Percentiles rank a stretch among this genome's conserved stretches.
These are phyloP conservation scores for Geotrichum bryndzae DNA, from an alignment of 1,139 yeast genomes.

Conservation along the genomic window DNA sequence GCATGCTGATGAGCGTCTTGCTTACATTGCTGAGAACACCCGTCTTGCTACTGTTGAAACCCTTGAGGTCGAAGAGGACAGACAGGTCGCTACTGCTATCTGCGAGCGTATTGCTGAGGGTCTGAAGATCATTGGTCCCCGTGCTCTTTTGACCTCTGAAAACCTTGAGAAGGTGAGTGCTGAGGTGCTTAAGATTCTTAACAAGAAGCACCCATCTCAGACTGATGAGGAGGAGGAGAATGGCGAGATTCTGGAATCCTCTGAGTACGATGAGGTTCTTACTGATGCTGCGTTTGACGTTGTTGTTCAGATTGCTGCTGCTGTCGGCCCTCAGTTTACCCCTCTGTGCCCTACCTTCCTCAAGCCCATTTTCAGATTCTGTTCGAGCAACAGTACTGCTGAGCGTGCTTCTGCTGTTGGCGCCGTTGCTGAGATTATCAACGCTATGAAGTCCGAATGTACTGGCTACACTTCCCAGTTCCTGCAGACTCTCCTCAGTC, in stretches of 20 bases:
- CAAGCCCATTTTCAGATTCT: slow-evolving; percentile 55
- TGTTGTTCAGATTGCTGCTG: slow-evolving; percentile 65
- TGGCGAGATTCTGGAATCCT: slow-evolving; percentile 51
- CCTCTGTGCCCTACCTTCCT: slow-evolving; percentile 71
- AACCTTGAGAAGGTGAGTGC: slow-evolving; percentile 62
- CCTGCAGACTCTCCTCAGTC: slow-evolving; percentile 60
- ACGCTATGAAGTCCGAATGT: slow-evolving; percentile 57
- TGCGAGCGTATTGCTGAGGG: slow-evolving; percentile 72
- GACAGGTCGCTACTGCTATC: slow-evolving; percentile 70
- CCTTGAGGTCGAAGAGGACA: slow-evolving; percentile 73
- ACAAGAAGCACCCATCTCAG: slow-evolving; percentile 81
- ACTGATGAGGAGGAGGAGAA: slow-evolving; percentile 52
- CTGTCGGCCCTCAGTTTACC: slow-evolving; percentile 69
- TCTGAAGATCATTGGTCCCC: slow-evolving; percentile 66
- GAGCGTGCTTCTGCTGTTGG: slow-evolving; percentile 86
- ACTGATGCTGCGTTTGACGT: slow-evolving; percentile 85
- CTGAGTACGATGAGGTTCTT: slow-evolving; percentile 82
- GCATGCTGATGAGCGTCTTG: slow-evolving; percentile 37
- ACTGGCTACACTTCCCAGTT: slow-evolving; percentile 68
- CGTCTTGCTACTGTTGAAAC: slow-evolving; percentile 59
- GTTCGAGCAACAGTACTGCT: slow-evolving; percentile 57
- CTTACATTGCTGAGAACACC: slow-evolving; percentile 57
- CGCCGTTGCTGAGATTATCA: slow-evolving; percentile 81
- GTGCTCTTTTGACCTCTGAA: slow-evolving; percentile 54
- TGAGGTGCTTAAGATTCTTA: slow-evolving; percentile 63